Evolutionary conservation across 116 monocot genomes (phyloP).

Genomic region (Papilionanthe hybrid): DNA sequence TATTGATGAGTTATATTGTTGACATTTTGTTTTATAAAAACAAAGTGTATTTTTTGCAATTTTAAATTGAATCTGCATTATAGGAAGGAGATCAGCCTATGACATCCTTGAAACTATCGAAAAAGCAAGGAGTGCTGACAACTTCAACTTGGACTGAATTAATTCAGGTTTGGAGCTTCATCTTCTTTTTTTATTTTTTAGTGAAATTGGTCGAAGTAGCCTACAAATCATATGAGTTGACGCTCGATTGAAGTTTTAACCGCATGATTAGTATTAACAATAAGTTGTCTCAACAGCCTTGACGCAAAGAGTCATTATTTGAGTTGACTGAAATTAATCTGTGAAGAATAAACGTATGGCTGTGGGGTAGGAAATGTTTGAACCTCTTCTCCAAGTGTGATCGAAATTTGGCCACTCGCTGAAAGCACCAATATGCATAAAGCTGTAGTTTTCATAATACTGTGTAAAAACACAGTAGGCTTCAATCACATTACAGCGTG

Average conservation of each 20-base stretch:
- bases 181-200: neutral
- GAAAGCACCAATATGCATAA: no score
- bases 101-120: conserved; percentile 16
- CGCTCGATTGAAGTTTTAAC: neutral
- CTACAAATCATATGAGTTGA: neutral
- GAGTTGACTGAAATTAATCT: no score
- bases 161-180: conserved; percentile 11
- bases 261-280: no score
- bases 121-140: conserved; percentile 14
- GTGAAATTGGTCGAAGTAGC: no score
- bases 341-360: no score
- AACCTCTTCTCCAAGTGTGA: no score
- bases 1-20: neutral
- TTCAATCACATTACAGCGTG: neutral
- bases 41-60: neutral
- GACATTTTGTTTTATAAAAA: neutral
- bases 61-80: neutral
- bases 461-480: neutral
- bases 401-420: no score
- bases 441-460: neutral
- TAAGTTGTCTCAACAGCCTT: no score
- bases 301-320: no score
- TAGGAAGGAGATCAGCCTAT: conserved; percentile 15
- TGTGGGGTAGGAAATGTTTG: no score
- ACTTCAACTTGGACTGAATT: conserved; percentile 25